phyloP scores from a whole-genome alignment of 1,284 basidiomycete species.

The Meira miltonrushii region DNA sequence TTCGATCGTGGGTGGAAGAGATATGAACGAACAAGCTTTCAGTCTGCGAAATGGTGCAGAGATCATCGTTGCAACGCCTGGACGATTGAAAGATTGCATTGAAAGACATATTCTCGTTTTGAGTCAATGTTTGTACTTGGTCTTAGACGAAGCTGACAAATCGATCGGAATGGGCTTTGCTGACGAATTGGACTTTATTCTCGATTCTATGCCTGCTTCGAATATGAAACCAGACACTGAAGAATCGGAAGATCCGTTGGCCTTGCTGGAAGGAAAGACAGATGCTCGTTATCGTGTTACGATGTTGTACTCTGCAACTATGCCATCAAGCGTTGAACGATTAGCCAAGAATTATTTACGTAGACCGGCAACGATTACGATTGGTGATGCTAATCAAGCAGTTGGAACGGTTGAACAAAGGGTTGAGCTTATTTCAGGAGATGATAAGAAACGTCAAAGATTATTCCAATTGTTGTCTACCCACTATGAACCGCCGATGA shows the following conservation, averaged over 20 bases:
- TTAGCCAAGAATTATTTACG: conserved; percentile 88
- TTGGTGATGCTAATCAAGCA: conserved; percentile 93
- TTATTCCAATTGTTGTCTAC: conserved; percentile 86
- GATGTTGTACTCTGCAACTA: conserved; percentile 90
- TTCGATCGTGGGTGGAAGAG: conserved; percentile 89
- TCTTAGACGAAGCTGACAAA: conserved; percentile 98
- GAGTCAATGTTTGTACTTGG: conserved; percentile 91
- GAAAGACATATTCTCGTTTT: conserved; percentile 92
- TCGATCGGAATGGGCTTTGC: conserved; percentile 99
- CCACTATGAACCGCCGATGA: conserved; percentile 80
- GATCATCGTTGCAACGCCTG: conserved; percentile 96
- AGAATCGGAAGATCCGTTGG: conserved; percentile 48
- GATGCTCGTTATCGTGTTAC: conserved; percentile 40
- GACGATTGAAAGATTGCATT: conserved; percentile 93
- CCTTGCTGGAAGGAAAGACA: conserved; percentile 27
- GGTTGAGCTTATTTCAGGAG: conserved; percentile 85
- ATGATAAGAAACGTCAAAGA: conserved; percentile 89
- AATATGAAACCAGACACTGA: conserved; percentile 71
- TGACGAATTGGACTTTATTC: conserved; percentile 83
- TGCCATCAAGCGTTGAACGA: conserved; percentile 92
- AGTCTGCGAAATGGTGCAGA: conserved; percentile 91
- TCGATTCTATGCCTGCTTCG: conserved; percentile 82
- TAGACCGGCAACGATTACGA: conserved; percentile 88
- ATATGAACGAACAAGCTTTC: conserved; percentile 93
- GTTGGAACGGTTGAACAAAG: conserved; percentile 96